Evolutionary conservation across 257 asterid species (phyloP).

Genomic region (Phtheirospermum japonicum): DNA sequence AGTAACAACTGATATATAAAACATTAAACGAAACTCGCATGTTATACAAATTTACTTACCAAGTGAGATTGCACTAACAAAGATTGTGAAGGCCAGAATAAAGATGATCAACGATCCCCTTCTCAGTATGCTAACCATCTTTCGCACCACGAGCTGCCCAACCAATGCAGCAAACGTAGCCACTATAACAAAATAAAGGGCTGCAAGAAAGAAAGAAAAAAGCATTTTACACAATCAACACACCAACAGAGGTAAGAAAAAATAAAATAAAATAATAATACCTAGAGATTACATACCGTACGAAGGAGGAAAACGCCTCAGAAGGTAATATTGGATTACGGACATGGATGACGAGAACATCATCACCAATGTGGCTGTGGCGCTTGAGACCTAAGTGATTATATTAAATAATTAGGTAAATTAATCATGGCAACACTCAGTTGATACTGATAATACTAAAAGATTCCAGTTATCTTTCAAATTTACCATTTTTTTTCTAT

Average conservation of each 20-base stretch:
- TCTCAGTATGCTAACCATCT: constrained; percentile 50
- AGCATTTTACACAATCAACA: too few species aligned
- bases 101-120: constrained; percentile 71
- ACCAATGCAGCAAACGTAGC: constrained; percentile 53
- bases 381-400: constrained; percentile 50
- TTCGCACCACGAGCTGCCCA: constrained; percentile 58
- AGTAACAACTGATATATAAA: too few species aligned
- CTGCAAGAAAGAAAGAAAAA: constrained; percentile 32
- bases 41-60: too few species aligned
- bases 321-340: constrained; percentile 53
- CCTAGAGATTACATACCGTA: constrained; percentile 34
- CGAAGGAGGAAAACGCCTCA: constrained; percentile 51
- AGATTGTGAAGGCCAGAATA: constrained; percentile 56
- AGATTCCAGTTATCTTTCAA: too few species aligned
- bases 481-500: too few species aligned
- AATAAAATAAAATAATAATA: background rate
- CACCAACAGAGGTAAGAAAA: background rate
- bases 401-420: too few species aligned
- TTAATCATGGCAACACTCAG: too few species aligned
- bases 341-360: constrained; percentile 64
- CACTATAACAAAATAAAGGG: constrained; percentile 49
- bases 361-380: constrained; percentile 58
- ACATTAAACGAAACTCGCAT: too few species aligned
- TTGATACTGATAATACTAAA: too few species aligned
- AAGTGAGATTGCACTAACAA: constrained; percentile 56